Percentiles rank a stretch among this genome's conserved stretches.
Conservation (phyloP, 2,329 filamentous ascomycete species). For the Colletotrichum echinochloae region DNA sequence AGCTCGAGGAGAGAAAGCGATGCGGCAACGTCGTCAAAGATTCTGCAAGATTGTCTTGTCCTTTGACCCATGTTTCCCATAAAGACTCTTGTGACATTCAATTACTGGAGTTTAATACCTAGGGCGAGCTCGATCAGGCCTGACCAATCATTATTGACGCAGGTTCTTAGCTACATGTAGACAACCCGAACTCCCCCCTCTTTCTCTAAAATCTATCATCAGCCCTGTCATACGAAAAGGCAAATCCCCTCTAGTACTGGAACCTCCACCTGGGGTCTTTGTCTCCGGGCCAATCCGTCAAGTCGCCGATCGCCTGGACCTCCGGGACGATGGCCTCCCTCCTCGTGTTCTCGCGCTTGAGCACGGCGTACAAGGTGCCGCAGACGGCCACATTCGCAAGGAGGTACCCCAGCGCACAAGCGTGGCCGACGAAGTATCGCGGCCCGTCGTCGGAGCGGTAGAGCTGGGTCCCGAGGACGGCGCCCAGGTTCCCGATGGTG, state of each 20-base stretch:
- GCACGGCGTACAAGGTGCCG: slow-evolving; percentile 61
- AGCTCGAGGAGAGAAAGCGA: not conserved
- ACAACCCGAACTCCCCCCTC: not conserved
- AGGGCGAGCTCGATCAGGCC: not conserved
- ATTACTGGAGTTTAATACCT: not conserved
- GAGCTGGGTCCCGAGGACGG: slow-evolving; percentile 76
- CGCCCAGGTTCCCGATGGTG: slow-evolving; percentile 76
- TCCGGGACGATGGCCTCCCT: slow-evolving; percentile 59
- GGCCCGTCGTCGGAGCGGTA: slow-evolving; percentile 72
- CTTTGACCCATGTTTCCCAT: too few species aligned
- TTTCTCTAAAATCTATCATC: too few species aligned
- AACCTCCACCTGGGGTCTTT: slow-evolving; percentile 76
- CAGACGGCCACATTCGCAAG: slow-evolving; percentile 68
- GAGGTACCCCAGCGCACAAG: slow-evolving; percentile 74
- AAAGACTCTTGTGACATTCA: rapidly evolving
- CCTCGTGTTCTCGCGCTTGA: slow-evolving; percentile 68
- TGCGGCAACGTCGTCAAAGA: not conserved
- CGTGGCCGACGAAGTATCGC: slow-evolving; percentile 74
- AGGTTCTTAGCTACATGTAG: too few species aligned
- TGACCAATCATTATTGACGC: not conserved
- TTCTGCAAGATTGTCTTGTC: not conserved
- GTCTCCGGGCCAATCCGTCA: slow-evolving; percentile 70
- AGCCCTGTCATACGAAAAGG: not conserved
- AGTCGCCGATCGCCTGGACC: slow-evolving; percentile 62
- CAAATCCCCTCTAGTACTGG: slow-evolving; percentile 56